Evolutionary conservation across 2,329 filamentous ascomycete species (phyloP), one percentile per base, ranked within the genome.

Genomic region (Tolypocladium tundrense): DNA sequence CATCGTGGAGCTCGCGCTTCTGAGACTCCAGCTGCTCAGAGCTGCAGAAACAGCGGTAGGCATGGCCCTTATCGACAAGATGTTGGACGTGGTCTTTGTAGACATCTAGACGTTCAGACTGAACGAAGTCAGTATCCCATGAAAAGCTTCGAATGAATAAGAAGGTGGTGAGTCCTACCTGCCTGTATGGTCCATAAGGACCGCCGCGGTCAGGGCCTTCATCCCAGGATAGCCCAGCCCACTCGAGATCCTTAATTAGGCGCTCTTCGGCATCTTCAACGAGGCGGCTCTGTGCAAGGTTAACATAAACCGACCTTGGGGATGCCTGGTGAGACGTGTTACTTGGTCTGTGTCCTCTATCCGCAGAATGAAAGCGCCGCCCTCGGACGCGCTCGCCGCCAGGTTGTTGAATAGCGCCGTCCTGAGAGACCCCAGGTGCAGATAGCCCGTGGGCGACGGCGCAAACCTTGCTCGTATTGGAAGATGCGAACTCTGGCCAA

Each of bases 361-460:
- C 11, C 94, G 85, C 54, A 99, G 76, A 13, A 99, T 74, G 67
- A 99, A 99, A 70, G 96, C 88, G 8, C 94, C 94, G 5, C 88
- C 87, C 3, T 68, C 67, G 0, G 94, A 96, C 3, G 88, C 85
- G 67, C 87, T 89, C 0, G 94, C 92, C n/a, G 96, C 80, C 5
- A 99, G 77, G 64, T 93, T 97, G 68, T 96, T 97, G 77, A 91
- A 97, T n/a, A 99, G 74, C 0, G 95, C 95, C 0, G 94, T 99
- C 59, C 94, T 82, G 41, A 99, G 73, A 0, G 92, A 96, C 4
- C 94, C 94, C 14, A 99, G 79, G 73, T 99, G 94, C 31, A 99
- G 80, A 66, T 93, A 92, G 1, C 94, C 94, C 0, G 94, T 99
- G 0, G 94, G 94, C 1, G 94, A 97, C 0, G 94, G 94, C 1